Evolutionary conservation across 75 land plant genomes (phyloP).

Genomic region (Selaginella tamariscina): DNA sequence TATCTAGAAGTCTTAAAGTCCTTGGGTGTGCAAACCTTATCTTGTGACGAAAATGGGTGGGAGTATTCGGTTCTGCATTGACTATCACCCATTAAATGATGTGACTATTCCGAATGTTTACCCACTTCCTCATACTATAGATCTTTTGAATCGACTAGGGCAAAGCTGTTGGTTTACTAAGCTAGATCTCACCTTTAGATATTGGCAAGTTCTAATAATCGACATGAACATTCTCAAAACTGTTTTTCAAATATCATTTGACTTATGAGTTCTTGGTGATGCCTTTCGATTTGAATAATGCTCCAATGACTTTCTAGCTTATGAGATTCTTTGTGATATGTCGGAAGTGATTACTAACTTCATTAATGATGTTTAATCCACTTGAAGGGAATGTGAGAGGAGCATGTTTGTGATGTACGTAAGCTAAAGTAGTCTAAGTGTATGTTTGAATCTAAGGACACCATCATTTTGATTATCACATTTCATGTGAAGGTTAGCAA

Average conservation of each 20-base stretch:
- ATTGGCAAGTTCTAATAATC: conserved; percentile 7
- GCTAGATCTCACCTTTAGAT: conserved; percentile 7
- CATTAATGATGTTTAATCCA: conserved; percentile 11
- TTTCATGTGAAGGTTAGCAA: too few species aligned
- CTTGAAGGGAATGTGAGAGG: background rate
- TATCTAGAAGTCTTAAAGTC: conserved; percentile 2
- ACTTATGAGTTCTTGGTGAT: background rate
- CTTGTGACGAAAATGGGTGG: conserved; percentile 14
- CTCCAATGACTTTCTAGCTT: background rate
- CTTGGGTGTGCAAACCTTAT: conserved; percentile 6
- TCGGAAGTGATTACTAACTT: background rate
- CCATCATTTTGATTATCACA: too few species aligned
- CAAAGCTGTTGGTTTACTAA: background rate
- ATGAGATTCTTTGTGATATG: conserved; percentile 5
- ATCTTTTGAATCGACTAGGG: conserved; percentile 7
- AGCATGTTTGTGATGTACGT: background rate
- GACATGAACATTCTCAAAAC: background rate
- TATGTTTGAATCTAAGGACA: background rate
- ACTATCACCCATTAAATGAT: background rate
- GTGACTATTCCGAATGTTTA: background rate
- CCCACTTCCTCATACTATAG: conserved; percentile 2
- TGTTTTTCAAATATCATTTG: background rate
- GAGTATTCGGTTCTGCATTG: conserved; percentile 1
- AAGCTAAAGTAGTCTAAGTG: background rate
- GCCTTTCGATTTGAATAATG: background rate